These are phyloP conservation scores for Alternaria sp. DNA, from an alignment of 2,329 filamentous ascomycete species.

Conservation along the genomic window DNA sequence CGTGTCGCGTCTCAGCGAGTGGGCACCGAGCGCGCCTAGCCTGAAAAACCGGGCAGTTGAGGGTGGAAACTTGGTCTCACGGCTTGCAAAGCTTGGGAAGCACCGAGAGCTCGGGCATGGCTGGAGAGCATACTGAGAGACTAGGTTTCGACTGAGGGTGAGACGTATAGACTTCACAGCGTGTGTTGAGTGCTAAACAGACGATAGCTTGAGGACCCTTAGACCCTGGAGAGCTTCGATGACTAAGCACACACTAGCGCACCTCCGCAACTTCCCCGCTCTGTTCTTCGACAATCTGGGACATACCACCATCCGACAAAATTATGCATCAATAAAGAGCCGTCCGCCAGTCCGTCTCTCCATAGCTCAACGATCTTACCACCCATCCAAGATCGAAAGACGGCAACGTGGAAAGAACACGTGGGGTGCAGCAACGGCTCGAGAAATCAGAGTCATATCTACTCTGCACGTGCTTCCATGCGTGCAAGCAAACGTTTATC, in stretches of 20 bases:
- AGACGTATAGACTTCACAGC: not conserved
- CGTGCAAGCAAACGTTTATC: too few relatives aligned
- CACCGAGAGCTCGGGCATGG: not conserved
- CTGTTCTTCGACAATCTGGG: not conserved
- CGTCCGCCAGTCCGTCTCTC: too few relatives aligned
- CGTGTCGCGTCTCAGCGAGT: constrained; percentile 7
- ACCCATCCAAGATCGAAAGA: too few relatives aligned
- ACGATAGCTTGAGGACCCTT: not conserved
- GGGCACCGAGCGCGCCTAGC: not conserved
- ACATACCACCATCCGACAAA: not conserved
- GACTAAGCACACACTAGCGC: not conserved
- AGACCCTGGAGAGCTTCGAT: not conserved
- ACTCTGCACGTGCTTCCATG: too few relatives aligned
- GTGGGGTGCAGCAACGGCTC: too few relatives aligned
- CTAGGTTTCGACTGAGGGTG: not conserved
- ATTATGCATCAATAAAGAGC: not conserved
- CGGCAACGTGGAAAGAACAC: too few relatives aligned
- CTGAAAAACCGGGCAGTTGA: constrained; percentile 1
- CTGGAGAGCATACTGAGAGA: too few relatives aligned
- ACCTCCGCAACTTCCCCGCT: not conserved
- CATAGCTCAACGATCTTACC: too few relatives aligned
- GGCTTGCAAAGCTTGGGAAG: not conserved
- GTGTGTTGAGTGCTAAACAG: not conserved
- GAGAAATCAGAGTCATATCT: too few relatives aligned
- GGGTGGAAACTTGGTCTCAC: not conserved